Conservation (phyloP, 1,284 basidiomycete species). For the Rhodotorula sp. region DNA sequence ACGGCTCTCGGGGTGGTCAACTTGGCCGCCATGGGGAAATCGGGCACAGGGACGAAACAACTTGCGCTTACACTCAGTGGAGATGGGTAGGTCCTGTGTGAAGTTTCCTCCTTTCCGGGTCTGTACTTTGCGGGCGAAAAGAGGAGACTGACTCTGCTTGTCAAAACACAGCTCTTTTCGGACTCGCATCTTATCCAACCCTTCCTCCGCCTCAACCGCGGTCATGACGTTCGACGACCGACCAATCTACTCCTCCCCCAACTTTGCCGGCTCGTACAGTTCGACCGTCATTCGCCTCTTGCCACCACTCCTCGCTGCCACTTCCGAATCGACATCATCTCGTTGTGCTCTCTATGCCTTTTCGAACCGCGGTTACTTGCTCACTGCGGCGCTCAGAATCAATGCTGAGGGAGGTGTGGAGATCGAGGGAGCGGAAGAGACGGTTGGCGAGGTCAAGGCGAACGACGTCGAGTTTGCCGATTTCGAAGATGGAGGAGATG, state of each 20-base stretch:
- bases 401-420: neutral
- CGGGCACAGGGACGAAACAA: too few species aligned
- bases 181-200: neutral
- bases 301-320: neutral
- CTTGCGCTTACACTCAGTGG: too few species aligned
- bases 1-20: too few species aligned
- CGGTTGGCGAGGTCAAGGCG: neutral
- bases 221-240: neutral
- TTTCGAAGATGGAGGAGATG: neutral
- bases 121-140: too few species aligned
- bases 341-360: slow-evolving; percentile 1
- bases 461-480: neutral
- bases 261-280: neutral
- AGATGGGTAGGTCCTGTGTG: too few species aligned
- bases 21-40: too few species aligned
- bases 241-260: neutral
- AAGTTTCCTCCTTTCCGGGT: too few species aligned
- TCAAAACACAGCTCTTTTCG: too few species aligned
- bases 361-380: slow-evolving; percentile 7
- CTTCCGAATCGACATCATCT: too few species aligned
- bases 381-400: neutral
- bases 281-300: neutral
- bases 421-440: neutral
- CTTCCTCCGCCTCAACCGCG: neutral
- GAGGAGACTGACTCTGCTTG: too few species aligned